These are phyloP conservation scores for Nicotiana undulata DNA, from an alignment of 257 asterid species.

Conservation along the genomic window DNA sequence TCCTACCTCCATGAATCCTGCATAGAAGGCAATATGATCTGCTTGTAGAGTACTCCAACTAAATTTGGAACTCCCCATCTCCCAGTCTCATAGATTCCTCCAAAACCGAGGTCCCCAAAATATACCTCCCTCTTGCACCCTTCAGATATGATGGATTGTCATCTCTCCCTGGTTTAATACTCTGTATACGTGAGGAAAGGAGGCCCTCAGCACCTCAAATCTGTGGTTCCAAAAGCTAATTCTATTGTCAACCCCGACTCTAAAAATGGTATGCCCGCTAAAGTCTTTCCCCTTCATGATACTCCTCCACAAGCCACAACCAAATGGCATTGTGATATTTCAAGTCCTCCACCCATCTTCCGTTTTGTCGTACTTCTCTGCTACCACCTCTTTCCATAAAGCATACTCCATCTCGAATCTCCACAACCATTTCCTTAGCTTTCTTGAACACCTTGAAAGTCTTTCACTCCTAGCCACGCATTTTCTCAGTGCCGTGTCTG, in stretches of 20 bases:
- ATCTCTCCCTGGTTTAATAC: not conserved
- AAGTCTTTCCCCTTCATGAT: not conserved
- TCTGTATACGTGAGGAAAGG: not conserved
- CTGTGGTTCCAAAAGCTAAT: not conserved
- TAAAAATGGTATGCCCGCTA: not conserved
- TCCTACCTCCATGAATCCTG: no score
- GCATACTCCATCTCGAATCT: not conserved
- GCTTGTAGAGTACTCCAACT: no score
- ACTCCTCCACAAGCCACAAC: not conserved
- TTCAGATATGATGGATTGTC: not conserved
- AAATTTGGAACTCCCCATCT: no score
- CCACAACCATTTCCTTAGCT: not conserved
- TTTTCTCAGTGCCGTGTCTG: not conserved
- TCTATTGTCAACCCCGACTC: not conserved
- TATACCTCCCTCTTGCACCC: no score
- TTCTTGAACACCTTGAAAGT: not conserved
- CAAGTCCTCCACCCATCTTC: not conserved
- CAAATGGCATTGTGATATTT: not conserved
- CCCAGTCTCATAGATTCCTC: no score
- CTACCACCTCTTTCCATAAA: not conserved
- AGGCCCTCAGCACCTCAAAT: not conserved
- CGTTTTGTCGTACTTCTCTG: not conserved
- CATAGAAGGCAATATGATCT: no score
- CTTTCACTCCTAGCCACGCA: not conserved
- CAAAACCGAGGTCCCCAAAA: no score